Conservation (phyloP, 1,284 basidiomycete species). For the Cutaneotrichosporon arboriforme region DNA sequence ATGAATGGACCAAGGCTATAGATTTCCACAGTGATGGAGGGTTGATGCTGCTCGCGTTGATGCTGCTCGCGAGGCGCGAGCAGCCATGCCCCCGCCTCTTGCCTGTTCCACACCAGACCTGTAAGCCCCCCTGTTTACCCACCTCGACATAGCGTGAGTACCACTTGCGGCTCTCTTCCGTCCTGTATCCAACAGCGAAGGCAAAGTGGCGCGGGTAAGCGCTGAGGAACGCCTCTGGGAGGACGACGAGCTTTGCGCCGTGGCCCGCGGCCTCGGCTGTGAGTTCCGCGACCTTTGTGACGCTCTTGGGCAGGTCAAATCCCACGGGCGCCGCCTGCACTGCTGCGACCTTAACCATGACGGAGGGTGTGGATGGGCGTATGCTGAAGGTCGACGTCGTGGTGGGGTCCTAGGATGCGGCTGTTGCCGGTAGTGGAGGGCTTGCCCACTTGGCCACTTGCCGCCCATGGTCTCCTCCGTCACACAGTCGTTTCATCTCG, state of each 20-base stretch:
- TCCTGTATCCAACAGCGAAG: conserved; percentile 32
- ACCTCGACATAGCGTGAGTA: conserved; percentile 48
- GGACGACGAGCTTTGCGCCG: conserved; percentile 57
- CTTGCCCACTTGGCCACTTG: too few relatives aligned
- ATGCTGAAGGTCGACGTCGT: too few relatives aligned
- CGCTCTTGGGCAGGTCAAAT: conserved; percentile 55
- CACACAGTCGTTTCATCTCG: too few relatives aligned
- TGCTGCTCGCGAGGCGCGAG: too few relatives aligned
- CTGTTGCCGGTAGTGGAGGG: too few relatives aligned
- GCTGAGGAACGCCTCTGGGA: conserved; percentile 62
- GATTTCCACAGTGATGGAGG: neutral
- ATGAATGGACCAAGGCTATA: neutral
- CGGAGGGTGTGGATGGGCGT: neutral
- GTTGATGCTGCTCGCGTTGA: neutral
- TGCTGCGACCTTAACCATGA: conserved; percentile 23
- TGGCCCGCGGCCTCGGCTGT: conserved; percentile 55
- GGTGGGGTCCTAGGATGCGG: too few relatives aligned
- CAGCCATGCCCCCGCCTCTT: too few relatives aligned
- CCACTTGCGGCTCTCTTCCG: conserved; percentile 31
- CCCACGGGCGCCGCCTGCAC: conserved; percentile 43
- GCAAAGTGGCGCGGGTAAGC: conserved; percentile 40
- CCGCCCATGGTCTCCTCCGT: too few relatives aligned
- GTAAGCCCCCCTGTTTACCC: conserved; percentile 4
- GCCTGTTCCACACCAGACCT: too few relatives aligned
- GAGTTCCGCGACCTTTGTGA: conserved; percentile 56